Percentiles rank a stretch among this genome's conserved stretches.
These are phyloP conservation scores for Eucalyptus fibrosa DNA, from an alignment of 345 rosid genomes.

Conservation along the genomic window DNA sequence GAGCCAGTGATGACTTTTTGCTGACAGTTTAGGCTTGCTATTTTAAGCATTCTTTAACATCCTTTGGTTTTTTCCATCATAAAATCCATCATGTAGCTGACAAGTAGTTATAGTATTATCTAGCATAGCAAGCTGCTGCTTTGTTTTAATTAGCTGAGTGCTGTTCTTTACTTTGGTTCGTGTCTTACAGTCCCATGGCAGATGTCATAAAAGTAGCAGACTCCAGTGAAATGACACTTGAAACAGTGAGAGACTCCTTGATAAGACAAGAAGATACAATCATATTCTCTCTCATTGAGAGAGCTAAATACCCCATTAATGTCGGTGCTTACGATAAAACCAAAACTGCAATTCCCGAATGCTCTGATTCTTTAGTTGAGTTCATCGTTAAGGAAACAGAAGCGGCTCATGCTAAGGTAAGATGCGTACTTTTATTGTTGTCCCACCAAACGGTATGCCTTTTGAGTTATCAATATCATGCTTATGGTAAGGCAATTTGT, in stretches of 20 bases:
- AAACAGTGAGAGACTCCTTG: conserved; percentile 46
- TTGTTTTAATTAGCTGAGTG: background rate
- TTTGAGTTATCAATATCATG: background rate
- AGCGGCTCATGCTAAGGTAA: conserved; percentile 52
- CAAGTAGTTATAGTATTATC: background rate
- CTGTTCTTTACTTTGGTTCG: background rate
- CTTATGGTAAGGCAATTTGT: background rate
- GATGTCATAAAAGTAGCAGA: conserved; percentile 10
- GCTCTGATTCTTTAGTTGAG: conserved; percentile 32
- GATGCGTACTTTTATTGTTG: background rate
- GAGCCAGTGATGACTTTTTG: background rate
- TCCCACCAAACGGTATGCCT: background rate
- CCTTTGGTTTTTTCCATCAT: background rate
- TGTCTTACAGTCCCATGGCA: background rate
- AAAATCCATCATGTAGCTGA: background rate
- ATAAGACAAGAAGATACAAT: conserved; percentile 79
- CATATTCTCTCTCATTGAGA: conserved; percentile 61
- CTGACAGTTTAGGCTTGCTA: background rate
- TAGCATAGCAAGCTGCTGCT: background rate
- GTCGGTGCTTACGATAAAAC: conserved; percentile 15
- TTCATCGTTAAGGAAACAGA: conserved; percentile 48
- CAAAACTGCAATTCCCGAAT: conserved; percentile 18
- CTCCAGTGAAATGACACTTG: conserved; percentile 23
- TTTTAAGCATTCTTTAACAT: background rate
- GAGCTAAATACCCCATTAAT: conserved; percentile 58